Evolutionary conservation across 2,329 filamentous ascomycete genomes (phyloP).

Genomic region (Ploettnerulaceae sp.): DNA sequence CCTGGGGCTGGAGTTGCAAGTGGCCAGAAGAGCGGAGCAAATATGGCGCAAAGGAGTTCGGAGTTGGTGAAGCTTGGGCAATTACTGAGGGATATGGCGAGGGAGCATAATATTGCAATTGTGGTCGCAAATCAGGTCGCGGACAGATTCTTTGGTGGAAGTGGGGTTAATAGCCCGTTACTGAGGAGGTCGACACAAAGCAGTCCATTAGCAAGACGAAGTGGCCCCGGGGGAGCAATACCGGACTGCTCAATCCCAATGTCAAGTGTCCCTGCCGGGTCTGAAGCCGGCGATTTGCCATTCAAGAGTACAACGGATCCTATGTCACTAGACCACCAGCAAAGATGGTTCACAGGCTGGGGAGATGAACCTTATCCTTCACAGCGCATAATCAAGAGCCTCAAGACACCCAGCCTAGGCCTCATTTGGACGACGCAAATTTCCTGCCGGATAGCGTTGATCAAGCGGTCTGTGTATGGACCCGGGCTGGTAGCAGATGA

Average conservation of each 20-base stretch:
- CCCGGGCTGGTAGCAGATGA: slow-evolving; percentile 33
- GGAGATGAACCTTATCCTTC: slow-evolving; percentile 57
- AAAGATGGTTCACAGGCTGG: slow-evolving; percentile 95
- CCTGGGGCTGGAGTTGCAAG: slow-evolving; percentile 40
- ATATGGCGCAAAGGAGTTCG: slow-evolving; percentile 69
- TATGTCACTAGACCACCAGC: slow-evolving; percentile 79
- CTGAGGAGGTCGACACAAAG: slow-evolving; percentile 20
- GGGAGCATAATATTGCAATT: slow-evolving; percentile 69
- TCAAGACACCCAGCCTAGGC: slow-evolving; percentile 83
- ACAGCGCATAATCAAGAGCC: slow-evolving; percentile 36
- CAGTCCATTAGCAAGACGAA: slow-evolving; percentile 26
- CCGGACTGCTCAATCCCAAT: slow-evolving; percentile 29
- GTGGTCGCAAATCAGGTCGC: slow-evolving; percentile 95
- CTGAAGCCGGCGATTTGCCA: slow-evolving; percentile 3
- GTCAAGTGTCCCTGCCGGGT: slow-evolving; percentile 19
- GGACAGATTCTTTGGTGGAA: slow-evolving; percentile 61
- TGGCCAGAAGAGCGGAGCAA: slow-evolving; percentile 35
- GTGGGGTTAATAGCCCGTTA: slow-evolving; percentile 16
- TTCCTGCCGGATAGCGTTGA: slow-evolving; percentile 72
- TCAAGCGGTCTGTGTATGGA: slow-evolving; percentile 59
- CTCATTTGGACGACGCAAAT: slow-evolving; percentile 91
- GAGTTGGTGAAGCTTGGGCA: slow-evolving; percentile 75
- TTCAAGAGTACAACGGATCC: slow-evolving; percentile 42
- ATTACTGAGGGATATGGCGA: slow-evolving; percentile 70
- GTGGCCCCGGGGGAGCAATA: not conserved